phyloP scores from a whole-genome alignment of 805 yeast species.

The Ogataea neopini region DNA sequence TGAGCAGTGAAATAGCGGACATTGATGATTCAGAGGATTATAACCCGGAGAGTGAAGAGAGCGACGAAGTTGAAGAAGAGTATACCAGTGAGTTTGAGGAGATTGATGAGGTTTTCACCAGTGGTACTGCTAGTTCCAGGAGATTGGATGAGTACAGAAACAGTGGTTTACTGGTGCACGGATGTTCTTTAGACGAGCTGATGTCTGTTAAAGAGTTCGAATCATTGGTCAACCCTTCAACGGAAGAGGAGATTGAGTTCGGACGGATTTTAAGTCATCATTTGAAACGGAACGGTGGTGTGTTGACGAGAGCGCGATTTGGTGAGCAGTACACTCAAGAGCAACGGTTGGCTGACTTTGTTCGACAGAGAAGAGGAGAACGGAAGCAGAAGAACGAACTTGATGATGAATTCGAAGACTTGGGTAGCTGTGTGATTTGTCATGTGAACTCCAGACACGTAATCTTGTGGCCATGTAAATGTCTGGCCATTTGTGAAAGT shows the following conservation, averaged over 20 bases:
- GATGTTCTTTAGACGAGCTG: constrained; percentile 19
- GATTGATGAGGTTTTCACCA: constrained; percentile 7
- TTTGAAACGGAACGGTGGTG: constrained; percentile 13
- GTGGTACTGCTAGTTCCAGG: background rate
- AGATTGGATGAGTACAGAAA: background rate
- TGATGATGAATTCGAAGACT: constrained; percentile 15
- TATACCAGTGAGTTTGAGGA: constrained; percentile 19
- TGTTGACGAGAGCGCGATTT: constrained; percentile 34
- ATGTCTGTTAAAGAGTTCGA: constrained; percentile 28
- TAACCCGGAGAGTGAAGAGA: constrained; percentile 6
- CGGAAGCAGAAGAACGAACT: background rate
- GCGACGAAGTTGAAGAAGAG: constrained; percentile 13
- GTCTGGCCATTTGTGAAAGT: constrained; percentile 83
- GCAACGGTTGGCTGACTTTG: constrained; percentile 30
- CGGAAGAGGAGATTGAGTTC: constrained; percentile 28
- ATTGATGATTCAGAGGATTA: constrained; percentile 17
- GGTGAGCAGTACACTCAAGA: constrained; percentile 25
- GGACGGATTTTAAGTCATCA: constrained; percentile 34
- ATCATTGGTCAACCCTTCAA: constrained; percentile 26
- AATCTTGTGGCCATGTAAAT: constrained; percentile 90
- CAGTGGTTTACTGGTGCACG: background rate
- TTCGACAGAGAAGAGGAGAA: constrained; percentile 23
- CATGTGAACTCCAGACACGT: constrained; percentile 72
- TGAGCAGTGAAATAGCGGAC: constrained; percentile 15
- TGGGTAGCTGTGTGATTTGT: constrained; percentile 75